A percentile compares a stretch with the other conserved stretches of the same genome.
Evolutionary conservation across 164 flowering plant genomes (phyloP).

Genomic region (Nelumbo lutea): DNA sequence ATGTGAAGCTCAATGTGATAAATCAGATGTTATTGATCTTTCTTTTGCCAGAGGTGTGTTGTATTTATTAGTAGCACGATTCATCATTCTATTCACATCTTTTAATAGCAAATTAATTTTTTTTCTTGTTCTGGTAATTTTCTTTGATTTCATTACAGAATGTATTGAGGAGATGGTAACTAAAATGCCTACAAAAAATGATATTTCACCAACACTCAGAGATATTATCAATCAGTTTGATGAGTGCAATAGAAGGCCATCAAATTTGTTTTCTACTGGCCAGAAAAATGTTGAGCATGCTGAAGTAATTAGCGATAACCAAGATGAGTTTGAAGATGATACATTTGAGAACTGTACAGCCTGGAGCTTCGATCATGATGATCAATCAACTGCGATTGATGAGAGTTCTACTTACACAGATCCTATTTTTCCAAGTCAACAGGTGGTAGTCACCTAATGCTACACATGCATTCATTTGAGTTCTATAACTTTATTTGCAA

Average conservation of each 20-base stretch:
- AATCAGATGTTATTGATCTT: constrained; percentile 57
- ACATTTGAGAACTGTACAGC: constrained; percentile 35
- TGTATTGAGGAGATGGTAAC: constrained; percentile 62
- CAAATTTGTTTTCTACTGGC: constrained; percentile 27
- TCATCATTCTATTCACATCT: neutral
- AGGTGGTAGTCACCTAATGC: constrained; percentile 40
- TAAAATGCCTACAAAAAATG: constrained; percentile 42
- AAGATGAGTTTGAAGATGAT: constrained; percentile 24
- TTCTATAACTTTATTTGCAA: neutral
- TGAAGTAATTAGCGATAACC: constrained; percentile 16
- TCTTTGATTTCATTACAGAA: constrained; percentile 37
- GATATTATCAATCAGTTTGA: constrained; percentile 58
- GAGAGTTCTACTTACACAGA: constrained; percentile 34
- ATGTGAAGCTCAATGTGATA: constrained; percentile 26
- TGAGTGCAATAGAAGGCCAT: constrained; percentile 57
- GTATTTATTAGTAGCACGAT: constrained; percentile 2
- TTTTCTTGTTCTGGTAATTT: constrained; percentile 2
- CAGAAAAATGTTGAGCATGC: constrained; percentile 25
- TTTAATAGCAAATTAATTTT: neutral
- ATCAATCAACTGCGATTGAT: constrained; percentile 43
- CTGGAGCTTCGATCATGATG: constrained; percentile 52
- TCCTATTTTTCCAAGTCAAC: constrained; percentile 33
- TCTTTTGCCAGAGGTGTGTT: constrained; percentile 74
- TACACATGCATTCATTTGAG: neutral
- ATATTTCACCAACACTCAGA: constrained; percentile 77